Evolutionary conservation across 345 rosid species (phyloP), one percentile per base, ranked within the genome.

Genomic region (Durio zibethinus): DNA sequence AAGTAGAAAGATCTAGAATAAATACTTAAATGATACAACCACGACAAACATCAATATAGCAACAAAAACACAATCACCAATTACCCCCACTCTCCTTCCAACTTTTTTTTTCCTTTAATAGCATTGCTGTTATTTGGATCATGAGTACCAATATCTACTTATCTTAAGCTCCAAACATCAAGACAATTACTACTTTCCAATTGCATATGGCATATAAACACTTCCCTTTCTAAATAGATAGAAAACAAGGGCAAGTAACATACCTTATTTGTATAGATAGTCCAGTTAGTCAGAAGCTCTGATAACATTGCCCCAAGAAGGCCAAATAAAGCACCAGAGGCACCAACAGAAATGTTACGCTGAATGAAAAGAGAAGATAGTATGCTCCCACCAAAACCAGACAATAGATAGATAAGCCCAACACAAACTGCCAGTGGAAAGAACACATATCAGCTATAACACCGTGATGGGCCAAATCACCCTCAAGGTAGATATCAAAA

Each of bases 301-400:
- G 99, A 91, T 68, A 94, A 78, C 97, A 92, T 94, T 16, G 99
- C 98, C 20, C 96, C 96, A 64, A 97, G 92, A 83, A 97, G 98
- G 76, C 99, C 99, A 33, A 97, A 97, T 77, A 97, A 89, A 76
- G 99, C 99, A 79, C 99, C 98, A 9, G 99, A 96, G 36, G 99
- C 99, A 84, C 99, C 99, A 31, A 97, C 99, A 54, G 98, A 92
- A 74, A 92, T 94, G 73, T 84, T 91, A 18, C n/a, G 62, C 79
- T 78, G 90, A 65, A 84, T 86, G 81, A 95, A 95, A 25, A 95
- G 88, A 10, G 93, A 80, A 1, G 99, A 92, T 48, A 93, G 81
- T 53, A 96, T 57, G 83, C 99, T 88, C 59, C 98, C 98, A 54
- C 97, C 97, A 33, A 96, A 72, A 82, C 99, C 99, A 0, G 99